A percentile compares a stretch with the other conserved stretches of the same genome.
Evolutionary conservation across 2,329 filamentous ascomycete genomes (phyloP).

Genomic region (Nothomitra cinnamomea): DNA sequence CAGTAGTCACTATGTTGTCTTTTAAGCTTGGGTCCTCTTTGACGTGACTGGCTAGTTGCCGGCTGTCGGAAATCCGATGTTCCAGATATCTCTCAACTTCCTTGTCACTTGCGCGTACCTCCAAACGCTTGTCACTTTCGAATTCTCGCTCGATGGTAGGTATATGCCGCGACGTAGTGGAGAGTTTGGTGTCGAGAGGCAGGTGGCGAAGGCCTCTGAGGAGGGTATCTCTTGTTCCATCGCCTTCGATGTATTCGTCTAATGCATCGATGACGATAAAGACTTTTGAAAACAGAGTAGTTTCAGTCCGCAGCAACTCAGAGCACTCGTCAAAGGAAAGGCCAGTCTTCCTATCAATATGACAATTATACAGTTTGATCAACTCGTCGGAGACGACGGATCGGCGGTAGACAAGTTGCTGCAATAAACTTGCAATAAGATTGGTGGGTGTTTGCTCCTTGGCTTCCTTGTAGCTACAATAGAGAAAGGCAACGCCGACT

Average conservation of each 20-base stretch:
- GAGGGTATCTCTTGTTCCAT: neutral
- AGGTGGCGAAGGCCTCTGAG: neutral
- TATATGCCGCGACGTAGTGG: neutral
- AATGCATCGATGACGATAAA: conserved; percentile 14
- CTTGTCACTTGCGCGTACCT: neutral
- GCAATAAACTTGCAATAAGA: conserved; percentile 18
- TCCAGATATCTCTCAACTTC: neutral
- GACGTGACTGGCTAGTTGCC: neutral
- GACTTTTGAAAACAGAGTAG: conserved; percentile 11
- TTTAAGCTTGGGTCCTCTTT: neutral
- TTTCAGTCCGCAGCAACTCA: conserved; percentile 10
- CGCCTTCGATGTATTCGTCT: neutral
- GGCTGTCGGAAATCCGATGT: neutral
- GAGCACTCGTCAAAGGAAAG: conserved; percentile 13
- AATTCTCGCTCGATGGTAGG: neutral
- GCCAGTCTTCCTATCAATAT: conserved; percentile 11
- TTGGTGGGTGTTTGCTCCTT: conserved; percentile 13
- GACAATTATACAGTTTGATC: conserved; percentile 13
- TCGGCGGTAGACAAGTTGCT: conserved; percentile 18
- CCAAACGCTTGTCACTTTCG: neutral
- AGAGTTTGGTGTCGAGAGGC: neutral
- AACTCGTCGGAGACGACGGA: conserved; percentile 11
- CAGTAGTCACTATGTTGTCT: neutral
- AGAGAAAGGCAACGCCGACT: conserved; percentile 19
- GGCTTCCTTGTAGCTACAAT: conserved; percentile 18